A percentile compares a stretch with the other conserved stretches of the same genome.
phyloP scores from a whole-genome alignment of 306 rosid genomes.

The Quercus parvula region DNA sequence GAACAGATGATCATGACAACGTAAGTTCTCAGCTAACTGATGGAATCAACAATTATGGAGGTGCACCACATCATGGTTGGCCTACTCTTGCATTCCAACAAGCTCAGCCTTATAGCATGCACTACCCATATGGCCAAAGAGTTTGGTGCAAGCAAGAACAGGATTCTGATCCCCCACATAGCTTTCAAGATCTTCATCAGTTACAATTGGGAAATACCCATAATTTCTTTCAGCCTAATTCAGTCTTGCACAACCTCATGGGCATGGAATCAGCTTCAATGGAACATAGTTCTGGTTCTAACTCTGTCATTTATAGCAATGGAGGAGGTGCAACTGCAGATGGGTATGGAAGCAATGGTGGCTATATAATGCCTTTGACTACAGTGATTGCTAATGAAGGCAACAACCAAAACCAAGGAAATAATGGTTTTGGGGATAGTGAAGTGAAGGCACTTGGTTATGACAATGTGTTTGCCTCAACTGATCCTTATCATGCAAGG shows the following conservation, averaged over 20 bases:
- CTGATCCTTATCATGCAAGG: conserved; percentile 42
- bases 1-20: conserved; percentile 21
- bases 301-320: conserved; percentile 31
- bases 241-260: conserved; percentile 36
- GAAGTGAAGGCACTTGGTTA: conserved; percentile 35
- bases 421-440: conserved; percentile 28
- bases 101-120: conserved; percentile 25
- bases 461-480: conserved; percentile 40
- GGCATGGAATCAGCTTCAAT: conserved; percentile 52
- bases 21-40: conserved; percentile 37
- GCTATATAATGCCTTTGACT: conserved; percentile 47
- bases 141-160: conserved; percentile 85
- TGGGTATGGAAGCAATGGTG: conserved; percentile 21
- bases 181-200: conserved; percentile 33
- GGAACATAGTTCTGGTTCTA: conserved; percentile 67
- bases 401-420: conserved; percentile 29
- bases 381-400: conserved; percentile 19
- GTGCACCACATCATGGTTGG: conserved; percentile 33
- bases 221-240: conserved; percentile 53
- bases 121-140: conserved; percentile 53
- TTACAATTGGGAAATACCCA: conserved; percentile 49
- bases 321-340: neutral
- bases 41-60: conserved; percentile 16
- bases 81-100: conserved; percentile 58
- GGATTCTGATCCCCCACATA: conserved; percentile 21